Base-by-base conservation (phyloP, 2,329 filamentous ascomycete species). In the Clonostachys rhizophaga region DNA sequence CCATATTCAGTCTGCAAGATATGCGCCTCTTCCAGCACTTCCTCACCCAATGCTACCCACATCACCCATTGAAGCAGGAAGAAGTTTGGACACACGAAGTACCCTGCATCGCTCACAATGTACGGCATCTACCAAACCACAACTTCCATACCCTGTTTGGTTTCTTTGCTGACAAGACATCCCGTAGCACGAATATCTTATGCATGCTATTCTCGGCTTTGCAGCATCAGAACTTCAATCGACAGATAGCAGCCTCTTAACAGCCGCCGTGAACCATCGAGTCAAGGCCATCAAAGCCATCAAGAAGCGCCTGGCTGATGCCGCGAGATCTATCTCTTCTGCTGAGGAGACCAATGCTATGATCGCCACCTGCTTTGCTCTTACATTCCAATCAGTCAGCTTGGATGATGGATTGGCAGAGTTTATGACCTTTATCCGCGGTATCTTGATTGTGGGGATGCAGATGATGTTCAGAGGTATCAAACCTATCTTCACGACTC, bases 1-100 rank as follows among this genome's bases (percentile, higher is more conserved):
- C 76, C 4, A 61, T 82, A 0, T 83, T 84, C 57, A 81, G 71
- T 45, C 55, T 83, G 47, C 75, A 80, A 44, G 83, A 86, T 55
- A 84, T 87, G 82, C 76, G 81, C 36, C 76, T 86, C 59, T 86
- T 86, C 54, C 83, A 86, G 58, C 81, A 86, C 59, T 86, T 86
- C 53, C 64, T 86, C 14, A 65, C 77, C 30, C 70, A 74, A 35
- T 83, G 79, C 53, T 81, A 81, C 55, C 84, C 84, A 3, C 77
- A 83, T 59, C 72, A 86, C 20, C 83, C 84, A 0, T 64, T 86
- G 16, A 83, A 81, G 39, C 82, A 83, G 50, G 81, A 87, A 52
- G 69, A 75, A 8, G 71, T 86, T 13, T 89, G 85, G 85, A 79
- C 79, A 7, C 81, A 83, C 24, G 76, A 84, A 48, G 76, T 89